These are phyloP conservation scores for Metrosideros polymorpha DNA, from an alignment of 441 rosid genomes.

Conservation along the genomic window DNA sequence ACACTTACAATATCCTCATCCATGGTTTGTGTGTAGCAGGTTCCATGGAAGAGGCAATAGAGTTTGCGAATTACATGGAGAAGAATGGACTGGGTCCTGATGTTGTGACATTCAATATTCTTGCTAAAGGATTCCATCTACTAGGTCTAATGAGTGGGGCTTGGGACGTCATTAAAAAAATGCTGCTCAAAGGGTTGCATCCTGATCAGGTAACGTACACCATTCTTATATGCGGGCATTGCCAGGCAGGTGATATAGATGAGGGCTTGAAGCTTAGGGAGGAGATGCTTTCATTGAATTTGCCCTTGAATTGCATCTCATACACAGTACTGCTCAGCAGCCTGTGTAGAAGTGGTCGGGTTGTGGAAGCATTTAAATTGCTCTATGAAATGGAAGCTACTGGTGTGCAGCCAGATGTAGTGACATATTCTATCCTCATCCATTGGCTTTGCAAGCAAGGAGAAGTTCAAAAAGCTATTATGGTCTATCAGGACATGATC, in stretches of 20 bases:
- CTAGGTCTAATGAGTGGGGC: constrained; percentile 42
- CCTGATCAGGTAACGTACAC: constrained; percentile 48
- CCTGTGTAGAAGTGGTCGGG: constrained; percentile 50
- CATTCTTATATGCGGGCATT: constrained; percentile 47
- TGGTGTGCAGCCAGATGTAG: constrained; percentile 40
- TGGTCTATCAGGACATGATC: constrained; percentile 42
- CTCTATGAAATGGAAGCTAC: constrained; percentile 38
- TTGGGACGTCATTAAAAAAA: constrained; percentile 28
- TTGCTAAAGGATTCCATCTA: constrained; percentile 50
- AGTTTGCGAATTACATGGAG: constrained; percentile 45
- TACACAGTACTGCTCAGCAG: constrained; percentile 47
- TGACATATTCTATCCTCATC: constrained; percentile 61
- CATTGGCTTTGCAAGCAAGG: constrained; percentile 69
- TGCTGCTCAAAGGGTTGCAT: constrained; percentile 37
- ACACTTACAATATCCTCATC: constrained; percentile 72
- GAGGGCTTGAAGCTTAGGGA: constrained; percentile 38
- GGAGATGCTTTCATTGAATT: constrained; percentile 51
- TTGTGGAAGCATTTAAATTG: constrained; percentile 40
- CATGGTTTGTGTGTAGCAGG: constrained; percentile 64
- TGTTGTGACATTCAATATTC: constrained; percentile 54
- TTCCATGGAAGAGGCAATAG: constrained; percentile 60
- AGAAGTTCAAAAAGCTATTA: constrained; percentile 38
- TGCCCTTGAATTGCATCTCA: constrained; percentile 30
- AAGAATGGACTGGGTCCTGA: constrained; percentile 60
- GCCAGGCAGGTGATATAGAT: constrained; percentile 42